Evolutionary conservation across 345 rosid genomes (phyloP).

Genomic region (Stellera chamaejasme): DNA sequence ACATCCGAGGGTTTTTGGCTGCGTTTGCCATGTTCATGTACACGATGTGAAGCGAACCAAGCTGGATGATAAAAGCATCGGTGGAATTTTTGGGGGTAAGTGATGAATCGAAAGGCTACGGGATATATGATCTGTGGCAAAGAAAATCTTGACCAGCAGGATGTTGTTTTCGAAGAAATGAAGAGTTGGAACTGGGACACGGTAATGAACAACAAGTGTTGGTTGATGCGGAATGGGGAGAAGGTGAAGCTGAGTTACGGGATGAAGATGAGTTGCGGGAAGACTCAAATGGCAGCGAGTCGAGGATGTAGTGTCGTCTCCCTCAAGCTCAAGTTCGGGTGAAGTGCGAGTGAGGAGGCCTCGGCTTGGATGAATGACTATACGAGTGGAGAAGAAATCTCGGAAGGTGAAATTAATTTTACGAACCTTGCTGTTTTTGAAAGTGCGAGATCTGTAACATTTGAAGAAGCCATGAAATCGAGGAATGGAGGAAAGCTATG

Average conservation of each 20-base stretch:
- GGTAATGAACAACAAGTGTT: neutral
- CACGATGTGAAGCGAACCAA: neutral
- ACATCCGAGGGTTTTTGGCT: neutral
- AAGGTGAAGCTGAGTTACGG: no score
- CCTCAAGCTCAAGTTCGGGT: no score
- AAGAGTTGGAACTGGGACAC: neutral
- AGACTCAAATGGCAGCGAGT: neutral
- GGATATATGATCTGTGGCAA: neutral
- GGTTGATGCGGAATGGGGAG: neutral
- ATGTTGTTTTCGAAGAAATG: constrained; percentile 6
- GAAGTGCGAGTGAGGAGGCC: neutral
- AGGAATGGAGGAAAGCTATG: constrained; percentile 2
- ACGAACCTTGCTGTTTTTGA: no score
- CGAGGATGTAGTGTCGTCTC: neutral
- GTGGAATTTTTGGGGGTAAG: constrained; percentile 3
- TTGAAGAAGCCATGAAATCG: constrained; percentile 7
- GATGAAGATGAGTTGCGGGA: neutral
- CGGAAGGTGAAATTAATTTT: no score
- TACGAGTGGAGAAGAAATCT: no score
- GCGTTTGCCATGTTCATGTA: neutral
- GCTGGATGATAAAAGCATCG: constrained; percentile 3
- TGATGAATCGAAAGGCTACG: constrained; percentile 1
- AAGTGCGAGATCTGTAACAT: neutral
- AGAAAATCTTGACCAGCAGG: neutral
- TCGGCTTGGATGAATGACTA: no score